A percentile compares a stretch with the other conserved stretches of the same genome.
These are phyloP conservation scores for Cyclostephanos invisitatus DNA, from an alignment of 108 stramenopile genomes.

Conservation along the genomic window DNA sequence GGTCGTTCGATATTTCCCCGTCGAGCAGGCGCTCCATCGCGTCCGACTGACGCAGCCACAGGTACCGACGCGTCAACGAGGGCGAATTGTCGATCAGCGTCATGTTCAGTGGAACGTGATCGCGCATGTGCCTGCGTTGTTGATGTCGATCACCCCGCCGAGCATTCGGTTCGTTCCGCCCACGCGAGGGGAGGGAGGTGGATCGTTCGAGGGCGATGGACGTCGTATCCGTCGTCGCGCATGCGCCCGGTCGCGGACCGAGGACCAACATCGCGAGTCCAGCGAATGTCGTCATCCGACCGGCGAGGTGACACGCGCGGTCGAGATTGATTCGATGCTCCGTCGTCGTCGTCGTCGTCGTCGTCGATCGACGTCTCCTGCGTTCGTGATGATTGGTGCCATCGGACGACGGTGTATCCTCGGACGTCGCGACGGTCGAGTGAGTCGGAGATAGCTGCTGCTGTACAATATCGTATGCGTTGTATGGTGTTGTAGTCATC, in stretches of 20 bases:
- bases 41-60: conserved; percentile 36
- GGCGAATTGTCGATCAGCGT: conserved; percentile 9
- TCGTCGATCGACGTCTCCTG: background rate
- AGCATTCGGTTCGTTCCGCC: background rate
- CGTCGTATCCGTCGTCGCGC: background rate
- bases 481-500: no score
- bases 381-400: no score
- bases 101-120: conserved; percentile 1
- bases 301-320: background rate
- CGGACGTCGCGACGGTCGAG: no score
- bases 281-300: background rate
- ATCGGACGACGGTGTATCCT: no score
- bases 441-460: no score
- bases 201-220: background rate
- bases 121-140: background rate
- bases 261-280: background rate
- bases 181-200: background rate
- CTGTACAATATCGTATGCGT: no score
- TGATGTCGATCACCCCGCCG: background rate
- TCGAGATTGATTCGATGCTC: background rate
- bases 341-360: background rate
- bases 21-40: conserved; percentile 25
- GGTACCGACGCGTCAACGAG: conserved; percentile 8
- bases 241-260: background rate
- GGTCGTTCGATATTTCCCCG: conserved; percentile 11